Conservation (phyloP, 768 basidiomycete species). For the Boletus huronensis region DNA sequence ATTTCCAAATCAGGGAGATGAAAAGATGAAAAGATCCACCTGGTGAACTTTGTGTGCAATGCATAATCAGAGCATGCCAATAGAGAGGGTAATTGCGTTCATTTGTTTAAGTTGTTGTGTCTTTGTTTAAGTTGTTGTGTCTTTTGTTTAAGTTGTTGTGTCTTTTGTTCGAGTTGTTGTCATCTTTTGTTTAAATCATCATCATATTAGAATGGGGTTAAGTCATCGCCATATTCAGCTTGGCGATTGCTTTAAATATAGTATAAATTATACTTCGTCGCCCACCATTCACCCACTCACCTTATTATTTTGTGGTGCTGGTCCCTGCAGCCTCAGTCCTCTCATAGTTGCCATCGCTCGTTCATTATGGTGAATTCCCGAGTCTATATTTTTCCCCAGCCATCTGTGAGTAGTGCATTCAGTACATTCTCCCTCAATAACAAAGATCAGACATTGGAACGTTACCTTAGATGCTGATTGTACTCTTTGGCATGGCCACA, state of each 20-base stretch:
- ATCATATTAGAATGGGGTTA: background rate
- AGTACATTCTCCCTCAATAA: background rate
- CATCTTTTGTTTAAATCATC: no score
- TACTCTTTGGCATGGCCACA: background rate
- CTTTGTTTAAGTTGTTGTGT: no score
- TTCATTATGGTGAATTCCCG: background rate
- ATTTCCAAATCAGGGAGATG: no score
- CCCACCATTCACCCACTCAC: background rate
- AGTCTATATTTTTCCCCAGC: background rate
- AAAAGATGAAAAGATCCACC: no score
- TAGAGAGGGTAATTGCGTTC: no score
- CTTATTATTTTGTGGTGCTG: background rate
- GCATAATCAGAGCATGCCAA: no score
- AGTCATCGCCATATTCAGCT: no score
- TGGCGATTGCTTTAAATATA: no score
- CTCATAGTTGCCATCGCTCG: background rate
- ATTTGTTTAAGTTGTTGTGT: no score
- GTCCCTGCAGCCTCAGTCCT: background rate
- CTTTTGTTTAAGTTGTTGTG: no score
- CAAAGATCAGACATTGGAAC: background rate
- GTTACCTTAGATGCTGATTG: slow-evolving; percentile 1
- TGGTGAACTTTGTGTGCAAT: no score
- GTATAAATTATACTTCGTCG: no score
- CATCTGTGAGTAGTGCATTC: background rate
- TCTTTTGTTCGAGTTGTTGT: background rate